Evolutionary conservation across 257 asterid species (phyloP), one percentile per base, ranked within the genome.

Genomic region (Verbascum thapsus): DNA sequence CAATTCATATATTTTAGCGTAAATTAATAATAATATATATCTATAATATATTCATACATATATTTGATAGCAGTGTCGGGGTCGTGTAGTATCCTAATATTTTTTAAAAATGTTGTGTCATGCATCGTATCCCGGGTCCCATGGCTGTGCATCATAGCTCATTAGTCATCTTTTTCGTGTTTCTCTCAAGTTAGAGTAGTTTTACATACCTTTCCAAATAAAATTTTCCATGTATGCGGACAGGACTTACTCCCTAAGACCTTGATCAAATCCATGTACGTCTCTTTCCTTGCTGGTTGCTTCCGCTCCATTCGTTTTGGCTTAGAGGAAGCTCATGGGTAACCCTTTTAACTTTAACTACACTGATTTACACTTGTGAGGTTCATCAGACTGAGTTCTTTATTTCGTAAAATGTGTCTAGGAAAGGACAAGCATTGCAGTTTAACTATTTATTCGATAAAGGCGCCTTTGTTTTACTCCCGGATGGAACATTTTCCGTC

Each of bases 381-480:
- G 64, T 26, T 58, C 17, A 18, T 58, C 5, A 53, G 23, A 38
- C 64, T 71, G 57, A 76, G 39, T 69, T 34, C 41, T 39, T 3
- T 35, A 16, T 39, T 61, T 67, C 34, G 51, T 53, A 12, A 11
- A 47, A 67, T 30, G n/a, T 73, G 52, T 68, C 47, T 76, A 92
- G 98, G 77, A 92, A 85, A 80, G 98, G 98, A 47, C 98, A 88
- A 67, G 98, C 98, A 7, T 78, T 92, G 83, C 96, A 89, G 83
- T 92, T 92, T 49, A 89, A 89, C 39, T 92, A 87, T 68, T 68
- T 92, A 73, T 78, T 92, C 17, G 92, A 87, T 62, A 87, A 83
- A 69, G 96, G 95, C 0, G 95, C 94, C 63, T 82, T 92, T 60
- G 37, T 76, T 66, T 73, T 77, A 68, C 80, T 71, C 58, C 73